Conservation (phyloP, 1,139 yeast species). For the Blastobotrys elegans region DNA sequence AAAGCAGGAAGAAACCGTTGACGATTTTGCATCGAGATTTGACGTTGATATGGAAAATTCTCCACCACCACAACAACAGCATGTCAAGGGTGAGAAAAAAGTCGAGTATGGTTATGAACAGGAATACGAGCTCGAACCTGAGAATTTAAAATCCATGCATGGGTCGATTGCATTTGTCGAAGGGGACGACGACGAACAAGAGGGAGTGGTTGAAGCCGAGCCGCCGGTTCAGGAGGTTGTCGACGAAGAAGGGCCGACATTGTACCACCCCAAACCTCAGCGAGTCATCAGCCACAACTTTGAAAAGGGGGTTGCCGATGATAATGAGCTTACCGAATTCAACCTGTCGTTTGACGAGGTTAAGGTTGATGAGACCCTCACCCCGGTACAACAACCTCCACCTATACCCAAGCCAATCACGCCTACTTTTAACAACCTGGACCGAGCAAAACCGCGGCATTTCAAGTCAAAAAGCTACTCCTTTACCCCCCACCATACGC, state of each 20-base stretch:
- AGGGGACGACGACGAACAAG: background rate
- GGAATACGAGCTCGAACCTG: slow-evolving; percentile 3
- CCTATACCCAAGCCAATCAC: background rate
- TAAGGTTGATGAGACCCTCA: background rate
- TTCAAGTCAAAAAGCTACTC: slow-evolving; percentile 1
- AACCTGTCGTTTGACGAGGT: slow-evolving; percentile 2
- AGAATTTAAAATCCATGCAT: background rate
- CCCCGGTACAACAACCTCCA: too few species aligned
- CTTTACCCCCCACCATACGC: slow-evolving; percentile 6
- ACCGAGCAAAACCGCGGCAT: background rate
- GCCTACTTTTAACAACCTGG: background rate
- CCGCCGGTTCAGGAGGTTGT: background rate
- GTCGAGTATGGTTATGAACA: slow-evolving; percentile 3
- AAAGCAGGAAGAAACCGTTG: background rate
- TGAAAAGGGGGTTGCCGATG: slow-evolving; percentile 13
- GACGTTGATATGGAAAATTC: background rate
- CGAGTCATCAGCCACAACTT: slow-evolving; percentile 18
- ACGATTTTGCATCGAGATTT: background rate
- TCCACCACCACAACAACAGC: background rate
- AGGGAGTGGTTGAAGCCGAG: background rate
- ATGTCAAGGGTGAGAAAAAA: background rate
- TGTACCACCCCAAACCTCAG: slow-evolving; percentile 27
- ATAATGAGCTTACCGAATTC: slow-evolving; percentile 7
- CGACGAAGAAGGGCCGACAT: slow-evolving; percentile 9
- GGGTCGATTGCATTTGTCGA: background rate